Evolutionary conservation across 441 rosid genomes (phyloP), one percentile per base, ranked within the genome.

Genomic region (Gossypium gossypioides): DNA sequence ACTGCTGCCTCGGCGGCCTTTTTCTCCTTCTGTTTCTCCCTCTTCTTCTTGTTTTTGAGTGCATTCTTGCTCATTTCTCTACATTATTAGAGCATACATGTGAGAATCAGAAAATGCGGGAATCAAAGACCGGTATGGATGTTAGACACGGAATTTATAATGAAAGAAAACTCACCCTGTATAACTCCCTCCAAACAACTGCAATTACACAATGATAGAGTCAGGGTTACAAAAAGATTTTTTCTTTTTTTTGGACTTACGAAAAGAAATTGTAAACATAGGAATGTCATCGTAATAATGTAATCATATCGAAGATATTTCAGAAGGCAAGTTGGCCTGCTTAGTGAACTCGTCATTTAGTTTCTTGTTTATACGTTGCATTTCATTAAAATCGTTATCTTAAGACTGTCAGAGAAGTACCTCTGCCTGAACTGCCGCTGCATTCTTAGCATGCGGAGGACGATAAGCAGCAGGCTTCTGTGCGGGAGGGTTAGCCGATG

Each of bases 11-110:
- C 91, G 0, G 88, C 76, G 1, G 91, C 90, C 76, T 87, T 89
- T 79, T 94, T 94, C 84, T 88, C 91, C 76, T 79, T 85, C 27
- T 84, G 91, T 75, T 90, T 91, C 80, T 91, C 97, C 72, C 97
- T 86, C 77, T 88, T 93, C 82, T 91, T 91, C 89, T 91, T 94
- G 93, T 94, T 94, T 75, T 52, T 90, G 57, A 87, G 84, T 6
- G 96, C 97, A 69, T 77, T 90, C 81, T 94, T 94, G 87, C 98
- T 91, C 93, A 88, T 72, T 84, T 88, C 89, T 59, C 97, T 90
- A 74, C 34, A 72, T 64, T 22, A 69, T 60, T 8, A 52, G 16
- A 15, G 72, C 8, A 60, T 2, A 66, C 54, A 4, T 22, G 37
- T 57, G 0, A 59, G 16, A 57, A 71, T 27, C 27, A 12, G 10